Percentiles rank a stretch among this genome's conserved stretches.
Conservation (phyloP, 148 eudicot species). For the Tetragonia tetragonoides region DNA sequence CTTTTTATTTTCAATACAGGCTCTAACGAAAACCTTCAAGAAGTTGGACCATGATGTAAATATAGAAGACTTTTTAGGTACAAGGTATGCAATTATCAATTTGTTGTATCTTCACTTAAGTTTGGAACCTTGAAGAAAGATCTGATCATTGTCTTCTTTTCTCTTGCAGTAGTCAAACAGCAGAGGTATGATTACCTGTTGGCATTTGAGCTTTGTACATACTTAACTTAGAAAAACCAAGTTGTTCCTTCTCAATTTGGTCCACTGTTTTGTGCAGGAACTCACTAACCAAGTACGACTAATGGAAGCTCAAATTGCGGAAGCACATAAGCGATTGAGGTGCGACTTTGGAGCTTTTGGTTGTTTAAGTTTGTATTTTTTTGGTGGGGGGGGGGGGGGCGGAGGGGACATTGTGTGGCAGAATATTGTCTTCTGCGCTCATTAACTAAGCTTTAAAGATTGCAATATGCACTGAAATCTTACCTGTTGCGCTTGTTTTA, state of each 20-base stretch:
- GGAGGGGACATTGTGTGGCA: not conserved
- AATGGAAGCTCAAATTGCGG: constrained; percentile 50
- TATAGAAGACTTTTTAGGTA: constrained; percentile 58
- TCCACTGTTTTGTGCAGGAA: constrained; percentile 39
- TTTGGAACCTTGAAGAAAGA: constrained; percentile 2
- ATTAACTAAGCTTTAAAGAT: no score
- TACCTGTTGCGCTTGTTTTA: no score
- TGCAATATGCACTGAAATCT: no score
- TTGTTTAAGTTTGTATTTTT: constrained; percentile 3
- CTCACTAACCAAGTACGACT: constrained; percentile 41
- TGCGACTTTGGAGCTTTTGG: constrained; percentile 18
- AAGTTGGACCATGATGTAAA: constrained; percentile 76
- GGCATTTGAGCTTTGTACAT: not conserved
- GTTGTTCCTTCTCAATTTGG: constrained; percentile 5
- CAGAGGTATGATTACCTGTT: constrained; percentile 46
- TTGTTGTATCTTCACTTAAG: constrained; percentile 2
- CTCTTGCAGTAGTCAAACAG: constrained; percentile 62
- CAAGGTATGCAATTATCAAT: constrained; percentile 46
- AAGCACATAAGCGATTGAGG: constrained; percentile 55
- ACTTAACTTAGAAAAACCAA: not conserved
- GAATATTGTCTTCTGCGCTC: not conserved
- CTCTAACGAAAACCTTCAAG: constrained; percentile 69
- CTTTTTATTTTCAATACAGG: constrained; percentile 31
- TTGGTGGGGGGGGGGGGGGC: no score
- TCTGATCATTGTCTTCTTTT: constrained; percentile 28